Evolutionary conservation across 495 filamentous ascomycete species (phyloP).

Genomic region (Bacidia rubella): DNA sequence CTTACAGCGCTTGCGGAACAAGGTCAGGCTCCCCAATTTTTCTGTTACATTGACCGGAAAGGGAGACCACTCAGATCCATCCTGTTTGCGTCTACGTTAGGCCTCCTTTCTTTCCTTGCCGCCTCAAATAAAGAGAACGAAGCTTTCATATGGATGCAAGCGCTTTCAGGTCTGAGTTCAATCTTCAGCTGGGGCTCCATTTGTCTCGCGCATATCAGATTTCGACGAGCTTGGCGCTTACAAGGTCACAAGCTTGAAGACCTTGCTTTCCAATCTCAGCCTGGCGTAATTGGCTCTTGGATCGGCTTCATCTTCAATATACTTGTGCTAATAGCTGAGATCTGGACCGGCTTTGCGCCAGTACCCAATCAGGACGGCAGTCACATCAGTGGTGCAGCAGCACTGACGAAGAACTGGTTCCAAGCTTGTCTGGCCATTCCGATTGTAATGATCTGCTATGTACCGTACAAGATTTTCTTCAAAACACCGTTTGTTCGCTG

Average conservation of each 20-base stretch:
- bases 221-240: constrained; percentile 62
- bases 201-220: constrained; percentile 81
- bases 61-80: constrained; percentile 72
- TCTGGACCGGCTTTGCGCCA: constrained; percentile 83
- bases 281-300: constrained; percentile 73
- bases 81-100: constrained; percentile 49
- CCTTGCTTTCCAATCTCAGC: constrained; percentile 66
- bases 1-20: constrained; percentile 79
- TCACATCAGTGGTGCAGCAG: constrained; percentile 24
- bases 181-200: constrained; percentile 93
- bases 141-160: constrained; percentile 79
- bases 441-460: constrained; percentile 61
- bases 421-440: constrained; percentile 67
- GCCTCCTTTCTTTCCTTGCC: constrained; percentile 68
- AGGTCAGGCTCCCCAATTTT: constrained; percentile 60
- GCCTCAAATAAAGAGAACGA: constrained; percentile 46
- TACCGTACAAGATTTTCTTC: constrained; percentile 68
- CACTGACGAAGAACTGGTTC: constrained; percentile 56
- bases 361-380: constrained; percentile 35
- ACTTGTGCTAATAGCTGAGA: constrained; percentile 78
- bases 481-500: constrained; percentile 50
- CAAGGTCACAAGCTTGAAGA: constrained; percentile 61
- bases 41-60: constrained; percentile 71
- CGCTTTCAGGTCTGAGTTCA: constrained; percentile 73
- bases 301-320: constrained; percentile 67